Base-by-base conservation (phyloP, 768 basidiomycete genomes). In the Favolaschia claudopus region DNA sequence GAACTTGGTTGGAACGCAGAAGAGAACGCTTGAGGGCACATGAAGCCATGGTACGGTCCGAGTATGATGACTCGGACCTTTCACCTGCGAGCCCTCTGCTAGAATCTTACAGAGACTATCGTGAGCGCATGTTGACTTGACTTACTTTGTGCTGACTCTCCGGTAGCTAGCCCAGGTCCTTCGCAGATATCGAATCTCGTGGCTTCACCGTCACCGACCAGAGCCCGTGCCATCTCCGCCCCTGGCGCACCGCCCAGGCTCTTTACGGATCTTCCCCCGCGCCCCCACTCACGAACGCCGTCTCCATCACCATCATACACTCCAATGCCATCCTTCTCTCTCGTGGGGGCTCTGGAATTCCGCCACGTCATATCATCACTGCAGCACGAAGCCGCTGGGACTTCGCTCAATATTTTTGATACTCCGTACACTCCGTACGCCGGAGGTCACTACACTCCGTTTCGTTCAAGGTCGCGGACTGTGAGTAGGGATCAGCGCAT, bases 331-430 rank as follows among this genome's bases (percentile, higher is more conserved):
- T 92, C 91, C 0, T 94, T 94, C 67, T 98, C 96, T 3, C 84
- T 99, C 2, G 85, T 99, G 5, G 94, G 96, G 9, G 97, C 97
- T 0, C 84, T 99, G 39, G 97, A 99, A 73, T 99, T 99, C 75
- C 84, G 95, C 17, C 89, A 95, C 58, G 91, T 98, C 22, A 90
- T 99, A 20, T 82, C 90, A 12, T 88, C 90, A 0, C 79, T 99
- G 22, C 86, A 87, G 62, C 80, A 81, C 45, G 87, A 95, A 67
- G 88, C 89, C 10, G 81, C 85, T 2, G 78, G 79, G 1, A 74
- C 83, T 0, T 82, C 85, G 0, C 76, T 93, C 44, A 80, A 73
- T 57, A 77, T 86, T 4, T 93, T 93, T 62, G 89, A 91, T 45
- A 83, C 81, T 25, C 88, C 72, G 7, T 74, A 79, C 15, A 86